Percentiles rank a stretch among this genome's conserved stretches.
Conservation (phyloP, 2,329 filamentous ascomycete species). For the Exophiala mesophila region DNA sequence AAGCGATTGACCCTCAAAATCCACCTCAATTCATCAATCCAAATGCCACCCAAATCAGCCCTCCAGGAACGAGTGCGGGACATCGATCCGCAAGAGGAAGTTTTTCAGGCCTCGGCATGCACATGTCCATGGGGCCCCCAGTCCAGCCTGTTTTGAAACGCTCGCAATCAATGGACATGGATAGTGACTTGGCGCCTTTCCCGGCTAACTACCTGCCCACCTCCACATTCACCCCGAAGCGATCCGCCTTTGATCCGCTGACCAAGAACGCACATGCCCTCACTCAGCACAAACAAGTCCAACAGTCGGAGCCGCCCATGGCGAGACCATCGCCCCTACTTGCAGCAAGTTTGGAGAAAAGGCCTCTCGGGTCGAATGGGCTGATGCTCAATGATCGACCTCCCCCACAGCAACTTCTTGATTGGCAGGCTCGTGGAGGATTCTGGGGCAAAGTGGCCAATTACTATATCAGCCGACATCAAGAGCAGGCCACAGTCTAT, state of each 20-base stretch:
- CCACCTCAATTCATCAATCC: slow-evolving; percentile 27
- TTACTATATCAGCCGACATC: slow-evolving; percentile 25
- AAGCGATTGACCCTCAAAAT: slow-evolving; percentile 21
- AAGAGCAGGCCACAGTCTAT: slow-evolving; percentile 22
- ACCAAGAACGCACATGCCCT: slow-evolving; percentile 4
- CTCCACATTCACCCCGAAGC: slow-evolving; percentile 15
- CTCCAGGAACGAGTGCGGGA: slow-evolving; percentile 20
- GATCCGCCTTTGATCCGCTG: slow-evolving; percentile 22
- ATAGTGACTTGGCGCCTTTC: slow-evolving; percentile 20
- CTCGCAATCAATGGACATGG: slow-evolving; percentile 19
- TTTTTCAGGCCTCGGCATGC: slow-evolving; percentile 17
- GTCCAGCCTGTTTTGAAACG: slow-evolving; percentile 15
- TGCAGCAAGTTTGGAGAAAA: slow-evolving; percentile 16
- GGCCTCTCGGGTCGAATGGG: slow-evolving; percentile 19
- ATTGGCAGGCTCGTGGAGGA: slow-evolving; percentile 22
- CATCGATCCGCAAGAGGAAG: slow-evolving; percentile 21
- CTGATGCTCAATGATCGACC: slow-evolving; percentile 22
- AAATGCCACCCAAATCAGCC: slow-evolving; percentile 26
- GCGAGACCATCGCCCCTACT: slow-evolving; percentile 19
- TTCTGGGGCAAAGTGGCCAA: slow-evolving; percentile 25
- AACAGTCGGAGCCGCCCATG: slow-evolving; percentile 15
- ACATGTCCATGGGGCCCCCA: slow-evolving; percentile 7
- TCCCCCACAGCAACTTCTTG: slow-evolving; percentile 17
- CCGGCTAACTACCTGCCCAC: slow-evolving; percentile 14
- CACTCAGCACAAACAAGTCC: slow-evolving; percentile 9